phyloP scores from a whole-genome alignment of 2,329 filamentous ascomycete species.

The Bipolaris bicolor region DNA sequence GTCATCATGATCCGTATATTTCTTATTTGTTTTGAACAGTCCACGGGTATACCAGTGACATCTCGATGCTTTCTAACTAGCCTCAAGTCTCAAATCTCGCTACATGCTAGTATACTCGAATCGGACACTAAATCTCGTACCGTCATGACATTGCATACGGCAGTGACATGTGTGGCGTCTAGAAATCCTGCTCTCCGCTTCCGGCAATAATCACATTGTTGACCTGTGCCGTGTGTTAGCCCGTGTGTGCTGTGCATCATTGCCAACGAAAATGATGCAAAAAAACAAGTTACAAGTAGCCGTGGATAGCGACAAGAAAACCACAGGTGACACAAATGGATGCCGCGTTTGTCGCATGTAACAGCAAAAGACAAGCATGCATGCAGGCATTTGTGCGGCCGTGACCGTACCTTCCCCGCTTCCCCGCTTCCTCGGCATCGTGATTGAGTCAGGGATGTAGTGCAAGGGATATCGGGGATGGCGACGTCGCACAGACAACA shows the following conservation, averaged over 20 bases:
- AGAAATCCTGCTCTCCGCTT: conserved; percentile 86
- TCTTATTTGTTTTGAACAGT: conserved; percentile 12
- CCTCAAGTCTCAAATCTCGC: conserved; percentile 3
- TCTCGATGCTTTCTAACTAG: neutral
- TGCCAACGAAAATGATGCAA: conserved; percentile 7
- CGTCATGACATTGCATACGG: conserved; percentile 4
- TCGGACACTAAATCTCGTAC: conserved; percentile 2
- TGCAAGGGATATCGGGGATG: conserved; percentile 20
- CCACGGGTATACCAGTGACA: conserved; percentile 3
- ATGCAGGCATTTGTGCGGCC: conserved; percentile 16
- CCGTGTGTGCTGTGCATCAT: neutral
- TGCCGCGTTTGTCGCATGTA: conserved; percentile 27
- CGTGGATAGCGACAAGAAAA: conserved; percentile 7
- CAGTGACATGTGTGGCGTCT: conserved; percentile 37
- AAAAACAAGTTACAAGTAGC: neutral
- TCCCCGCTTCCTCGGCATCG: conserved; percentile 31
- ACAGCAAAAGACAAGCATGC: conserved; percentile 21
- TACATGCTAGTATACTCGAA: neutral
- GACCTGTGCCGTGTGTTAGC: conserved; percentile 52
- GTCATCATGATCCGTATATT: conserved; percentile 13
- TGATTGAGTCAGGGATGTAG: conserved; percentile 8
- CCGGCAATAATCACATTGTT: conserved; percentile 96
- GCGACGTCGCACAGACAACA: conserved; percentile 12
- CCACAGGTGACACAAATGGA: conserved; percentile 17
- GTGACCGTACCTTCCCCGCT: conserved; percentile 4